A percentile compares a stretch with the other conserved stretches of the same genome.
Evolutionary conservation across 1,284 basidiomycete genomes (phyloP).

Genomic region (Apiotrichum porosum): DNA sequence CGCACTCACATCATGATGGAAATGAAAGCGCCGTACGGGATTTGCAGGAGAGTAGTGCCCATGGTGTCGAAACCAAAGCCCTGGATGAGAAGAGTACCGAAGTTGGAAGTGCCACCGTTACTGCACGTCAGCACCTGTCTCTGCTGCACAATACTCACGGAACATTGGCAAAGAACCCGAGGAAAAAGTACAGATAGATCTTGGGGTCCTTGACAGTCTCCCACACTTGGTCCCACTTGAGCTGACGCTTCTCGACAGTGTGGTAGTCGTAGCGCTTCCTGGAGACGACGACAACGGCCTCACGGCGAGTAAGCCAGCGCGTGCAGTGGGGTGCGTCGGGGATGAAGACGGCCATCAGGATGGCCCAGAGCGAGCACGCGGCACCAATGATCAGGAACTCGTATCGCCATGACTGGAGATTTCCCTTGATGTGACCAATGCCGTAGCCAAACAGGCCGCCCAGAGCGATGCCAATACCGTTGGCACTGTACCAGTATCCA

Average conservation of each 20-base stretch:
- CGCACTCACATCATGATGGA: slow-evolving; percentile 25
- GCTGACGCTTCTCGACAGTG: slow-evolving; percentile 45
- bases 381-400: slow-evolving; percentile 45
- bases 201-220: slow-evolving; percentile 44
- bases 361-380: slow-evolving; percentile 33
- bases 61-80: slow-evolving; percentile 24
- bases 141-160: no score
- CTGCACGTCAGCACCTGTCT: no score
- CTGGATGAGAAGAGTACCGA: slow-evolving; percentile 14
- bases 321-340: slow-evolving; percentile 33
- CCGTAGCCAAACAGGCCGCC: slow-evolving; percentile 39
- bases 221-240: slow-evolving; percentile 45
- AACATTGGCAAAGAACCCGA: slow-evolving; percentile 40
- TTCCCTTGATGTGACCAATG: slow-evolving; percentile 38
- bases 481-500: slow-evolving; percentile 35
- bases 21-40: slow-evolving; percentile 40
- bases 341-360: slow-evolving; percentile 30
- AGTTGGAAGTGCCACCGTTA: no score
- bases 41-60: slow-evolving; percentile 15
- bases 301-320: slow-evolving; percentile 38
- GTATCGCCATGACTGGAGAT: slow-evolving; percentile 40
- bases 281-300: slow-evolving; percentile 43
- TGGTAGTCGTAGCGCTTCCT: slow-evolving; percentile 46
- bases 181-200: slow-evolving; percentile 42
- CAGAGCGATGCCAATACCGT: slow-evolving; percentile 35